Percentiles rank a stretch among this genome's conserved stretches.
These are phyloP conservation scores for Yamadazyma paraphyllophila DNA, from an alignment of 805 yeast genomes.

Conservation along the genomic window DNA sequence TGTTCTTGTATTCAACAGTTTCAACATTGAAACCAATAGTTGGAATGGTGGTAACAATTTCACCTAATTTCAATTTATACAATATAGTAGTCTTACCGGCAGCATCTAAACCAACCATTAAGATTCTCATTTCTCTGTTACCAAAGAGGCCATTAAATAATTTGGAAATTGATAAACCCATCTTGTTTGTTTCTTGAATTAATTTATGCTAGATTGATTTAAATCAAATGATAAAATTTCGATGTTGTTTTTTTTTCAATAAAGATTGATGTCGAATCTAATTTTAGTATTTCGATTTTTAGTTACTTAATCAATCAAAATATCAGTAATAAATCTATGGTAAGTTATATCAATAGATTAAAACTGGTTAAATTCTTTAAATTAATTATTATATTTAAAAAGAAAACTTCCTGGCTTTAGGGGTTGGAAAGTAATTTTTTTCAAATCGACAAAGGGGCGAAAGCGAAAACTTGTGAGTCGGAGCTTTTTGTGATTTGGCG, in stretches of 20 bases:
- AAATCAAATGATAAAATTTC: not conserved
- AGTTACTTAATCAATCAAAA: slow-evolving; percentile 2
- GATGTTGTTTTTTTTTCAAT: slow-evolving; percentile 4
- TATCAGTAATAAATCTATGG: not conserved
- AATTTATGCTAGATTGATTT: slow-evolving; percentile 18
- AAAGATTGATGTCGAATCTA: not conserved
- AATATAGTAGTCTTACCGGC: slow-evolving; percentile 98
- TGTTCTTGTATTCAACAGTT: slow-evolving; percentile 95
- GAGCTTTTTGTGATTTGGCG: slow-evolving; percentile 7
- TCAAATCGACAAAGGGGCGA: slow-evolving; percentile 13
- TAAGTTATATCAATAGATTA: not conserved
- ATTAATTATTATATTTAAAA: slow-evolving; percentile 2
- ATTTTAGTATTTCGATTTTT: not conserved
- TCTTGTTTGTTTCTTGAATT: slow-evolving; percentile 21
- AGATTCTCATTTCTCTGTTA: slow-evolving; percentile 96
- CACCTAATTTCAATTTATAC: slow-evolving; percentile 92
- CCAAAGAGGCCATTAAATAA: slow-evolving; percentile 94
- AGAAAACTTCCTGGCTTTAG: slow-evolving; percentile 7
- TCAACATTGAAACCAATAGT: slow-evolving; percentile 97
- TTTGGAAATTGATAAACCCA: slow-evolving; percentile 96
- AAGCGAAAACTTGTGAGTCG: slow-evolving; percentile 5
- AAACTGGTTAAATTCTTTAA: slow-evolving; percentile 3
- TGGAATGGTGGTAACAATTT: slow-evolving; percentile 94
- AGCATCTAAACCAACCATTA: slow-evolving; percentile 97
- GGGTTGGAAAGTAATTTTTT: slow-evolving; percentile 9